Evolutionary conservation across 345 rosid genomes (phyloP).

Genomic region (Dimocarpus longan): DNA sequence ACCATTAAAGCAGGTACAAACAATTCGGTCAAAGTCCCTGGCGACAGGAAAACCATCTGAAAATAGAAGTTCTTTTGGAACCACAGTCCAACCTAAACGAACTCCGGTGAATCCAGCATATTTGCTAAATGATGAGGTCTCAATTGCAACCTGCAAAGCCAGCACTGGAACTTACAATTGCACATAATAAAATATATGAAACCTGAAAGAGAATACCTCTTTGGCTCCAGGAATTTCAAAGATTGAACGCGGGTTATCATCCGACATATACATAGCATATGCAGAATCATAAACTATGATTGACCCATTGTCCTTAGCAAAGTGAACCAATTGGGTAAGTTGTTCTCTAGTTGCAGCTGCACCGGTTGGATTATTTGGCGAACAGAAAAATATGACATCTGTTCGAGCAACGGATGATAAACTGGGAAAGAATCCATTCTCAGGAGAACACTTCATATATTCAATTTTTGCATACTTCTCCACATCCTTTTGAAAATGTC

Average conservation of each 20-base stretch:
- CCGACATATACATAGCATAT: slow-evolving; percentile 85
- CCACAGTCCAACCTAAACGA: slow-evolving; percentile 94
- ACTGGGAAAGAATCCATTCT: slow-evolving; percentile 94
- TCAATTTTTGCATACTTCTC: slow-evolving; percentile 76
- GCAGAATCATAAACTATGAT: slow-evolving; percentile 93
- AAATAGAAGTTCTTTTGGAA: slow-evolving; percentile 81
- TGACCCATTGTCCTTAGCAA: slow-evolving; percentile 90
- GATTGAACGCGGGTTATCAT: slow-evolving; percentile 83
- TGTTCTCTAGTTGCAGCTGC: slow-evolving; percentile 92
- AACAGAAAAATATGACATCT: slow-evolving; percentile 92
- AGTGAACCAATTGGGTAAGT: slow-evolving; percentile 64
- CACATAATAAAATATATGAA: not conserved
- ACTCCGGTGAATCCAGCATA: slow-evolving; percentile 85
- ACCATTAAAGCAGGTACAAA: slow-evolving; percentile 91
- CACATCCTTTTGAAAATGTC: slow-evolving; percentile 60
- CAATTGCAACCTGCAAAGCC: slow-evolving; percentile 72
- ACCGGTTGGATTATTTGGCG: slow-evolving; percentile 98
- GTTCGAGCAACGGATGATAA: slow-evolving; percentile 67
- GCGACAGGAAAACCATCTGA: slow-evolving; percentile 93
- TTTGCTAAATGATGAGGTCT: slow-evolving; percentile 91
- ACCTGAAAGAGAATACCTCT: slow-evolving; percentile 48
- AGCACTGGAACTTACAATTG: not conserved
- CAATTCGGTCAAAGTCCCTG: slow-evolving; percentile 84
- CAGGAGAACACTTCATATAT: slow-evolving; percentile 93
- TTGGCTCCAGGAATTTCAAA: slow-evolving; percentile 98